phyloP scores from a whole-genome alignment of 805 yeast genomes.

The Metschnikowia bowlesiae region DNA sequence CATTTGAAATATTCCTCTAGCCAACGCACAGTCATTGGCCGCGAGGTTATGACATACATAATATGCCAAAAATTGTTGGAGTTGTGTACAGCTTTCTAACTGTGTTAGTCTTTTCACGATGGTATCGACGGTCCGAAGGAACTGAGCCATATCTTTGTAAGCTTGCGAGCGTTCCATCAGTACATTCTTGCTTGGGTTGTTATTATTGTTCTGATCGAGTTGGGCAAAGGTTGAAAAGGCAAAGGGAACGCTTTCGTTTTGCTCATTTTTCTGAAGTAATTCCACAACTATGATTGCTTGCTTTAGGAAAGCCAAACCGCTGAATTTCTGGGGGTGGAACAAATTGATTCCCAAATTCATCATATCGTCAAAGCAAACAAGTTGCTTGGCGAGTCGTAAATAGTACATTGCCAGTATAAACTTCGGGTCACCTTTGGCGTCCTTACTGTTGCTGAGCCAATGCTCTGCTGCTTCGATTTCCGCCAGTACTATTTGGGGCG shows the following conservation, averaged over 20 bases:
- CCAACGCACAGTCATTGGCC: slow-evolving; percentile 38
- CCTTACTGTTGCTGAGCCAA: slow-evolving; percentile 24
- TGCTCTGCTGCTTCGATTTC: slow-evolving; percentile 31
- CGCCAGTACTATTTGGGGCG: slow-evolving; percentile 19
- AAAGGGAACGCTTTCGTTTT: slow-evolving; percentile 1
- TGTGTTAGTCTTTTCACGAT: slow-evolving; percentile 18
- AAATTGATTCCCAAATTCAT: slow-evolving; percentile 3
- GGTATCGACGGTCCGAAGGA: slow-evolving; percentile 19
- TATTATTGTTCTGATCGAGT: slow-evolving; percentile 31
- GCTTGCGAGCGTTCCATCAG: slow-evolving; percentile 20
- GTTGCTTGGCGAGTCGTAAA: slow-evolving; percentile 23
- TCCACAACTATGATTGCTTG: not conserved
- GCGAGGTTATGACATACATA: slow-evolving; percentile 24
- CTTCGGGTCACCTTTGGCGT: slow-evolving; percentile 8
- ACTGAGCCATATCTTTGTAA: slow-evolving; percentile 15
- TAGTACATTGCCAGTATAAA: slow-evolving; percentile 17
- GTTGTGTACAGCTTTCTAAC: slow-evolving; percentile 21
- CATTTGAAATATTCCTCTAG: slow-evolving; percentile 60
- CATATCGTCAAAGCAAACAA: slow-evolving; percentile 19
- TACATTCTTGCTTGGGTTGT: slow-evolving; percentile 34
- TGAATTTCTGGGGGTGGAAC: slow-evolving; percentile 1
- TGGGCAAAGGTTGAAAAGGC: slow-evolving; percentile 35
- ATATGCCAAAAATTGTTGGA: slow-evolving; percentile 24
- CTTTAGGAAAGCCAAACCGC: not conserved
- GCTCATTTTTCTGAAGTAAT: not conserved